phyloP scores from a whole-genome alignment of 139 green algal genomes.

The Trebouxia sp. region DNA sequence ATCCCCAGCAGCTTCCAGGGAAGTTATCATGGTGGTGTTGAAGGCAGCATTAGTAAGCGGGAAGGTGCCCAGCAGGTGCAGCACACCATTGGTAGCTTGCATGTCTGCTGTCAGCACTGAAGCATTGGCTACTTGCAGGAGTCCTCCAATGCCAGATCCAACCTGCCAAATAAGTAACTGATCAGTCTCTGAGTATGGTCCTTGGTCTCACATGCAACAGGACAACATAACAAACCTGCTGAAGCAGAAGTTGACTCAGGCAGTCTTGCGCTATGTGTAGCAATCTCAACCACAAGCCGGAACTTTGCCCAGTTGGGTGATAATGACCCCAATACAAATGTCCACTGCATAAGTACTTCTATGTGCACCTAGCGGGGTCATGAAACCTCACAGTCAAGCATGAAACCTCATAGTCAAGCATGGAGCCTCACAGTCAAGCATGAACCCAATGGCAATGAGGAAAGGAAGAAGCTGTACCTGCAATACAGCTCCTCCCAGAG shows the following conservation, averaged over 20 bases:
- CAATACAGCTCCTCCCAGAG: background rate
- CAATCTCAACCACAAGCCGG: no score
- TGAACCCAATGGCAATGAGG: background rate
- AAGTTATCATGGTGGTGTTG: conserved; percentile 11
- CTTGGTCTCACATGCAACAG: background rate
- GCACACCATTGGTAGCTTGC: conserved; percentile 13
- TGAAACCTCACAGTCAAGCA: no score
- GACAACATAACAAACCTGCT: background rate
- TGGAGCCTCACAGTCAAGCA: background rate
- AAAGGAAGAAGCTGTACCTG: background rate
- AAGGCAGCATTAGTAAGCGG: background rate
- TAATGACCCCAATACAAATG: background rate
- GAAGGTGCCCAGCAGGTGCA: conserved; percentile 30
- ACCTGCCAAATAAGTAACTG: background rate
- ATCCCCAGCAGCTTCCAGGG: conserved; percentile 11
- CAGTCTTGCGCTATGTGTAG: no score
- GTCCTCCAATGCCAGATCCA: background rate
- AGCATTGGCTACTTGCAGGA: background rate
- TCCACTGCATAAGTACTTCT: background rate
- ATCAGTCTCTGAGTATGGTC: background rate
- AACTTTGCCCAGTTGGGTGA: background rate
- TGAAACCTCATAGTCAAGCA: background rate
- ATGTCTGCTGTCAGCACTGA: background rate
- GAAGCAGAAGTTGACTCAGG: background rate
- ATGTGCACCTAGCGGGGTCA: background rate